A percentile compares a stretch with the other conserved stretches of the same genome.
These are phyloP conservation scores for Penicillium cinerascens DNA, from an alignment of 495 filamentous ascomycete genomes.

Conservation along the genomic window DNA sequence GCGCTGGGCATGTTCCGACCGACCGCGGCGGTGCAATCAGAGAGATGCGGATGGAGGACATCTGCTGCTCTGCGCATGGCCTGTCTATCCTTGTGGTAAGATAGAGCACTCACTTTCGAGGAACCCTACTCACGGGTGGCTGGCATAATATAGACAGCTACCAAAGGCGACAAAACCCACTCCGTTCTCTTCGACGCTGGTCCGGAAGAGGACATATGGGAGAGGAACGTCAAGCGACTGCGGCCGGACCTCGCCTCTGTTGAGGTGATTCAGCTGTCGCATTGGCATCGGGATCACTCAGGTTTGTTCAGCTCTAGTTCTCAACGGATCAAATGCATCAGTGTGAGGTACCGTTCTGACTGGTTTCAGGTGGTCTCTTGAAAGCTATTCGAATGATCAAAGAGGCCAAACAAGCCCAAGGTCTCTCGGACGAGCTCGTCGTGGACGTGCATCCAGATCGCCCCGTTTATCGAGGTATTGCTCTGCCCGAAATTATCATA, in stretches of 20 bases:
- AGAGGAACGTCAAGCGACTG: constrained; percentile 51
- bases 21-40: constrained; percentile 41
- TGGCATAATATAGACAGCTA: constrained; percentile 43
- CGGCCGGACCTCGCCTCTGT: constrained; percentile 58
- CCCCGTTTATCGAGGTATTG: constrained; percentile 53
- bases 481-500: constrained; percentile 39
- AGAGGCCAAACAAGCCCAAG: constrained; percentile 37
- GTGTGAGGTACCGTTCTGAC: constrained; percentile 3
- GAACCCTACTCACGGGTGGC: not conserved
- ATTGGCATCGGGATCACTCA: constrained; percentile 64
- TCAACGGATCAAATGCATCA: not conserved
- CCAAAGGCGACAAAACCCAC: constrained; percentile 46
- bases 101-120: not conserved
- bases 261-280: constrained; percentile 71
- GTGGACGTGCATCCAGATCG: constrained; percentile 56
- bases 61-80: constrained; percentile 61
- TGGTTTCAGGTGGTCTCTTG: constrained; percentile 42
- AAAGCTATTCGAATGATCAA: constrained; percentile 47
- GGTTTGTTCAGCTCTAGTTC: constrained; percentile 22
- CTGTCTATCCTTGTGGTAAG: constrained; percentile 54
- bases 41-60: constrained; percentile 52
- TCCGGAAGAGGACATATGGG: constrained; percentile 55
- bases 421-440: constrained; percentile 26
- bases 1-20: constrained; percentile 24
- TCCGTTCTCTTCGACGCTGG: constrained; percentile 60